Percentiles rank a stretch among this genome's conserved stretches.
Conservation (phyloP, 768 basidiomycete species). For the Mycena capillaripes region DNA sequence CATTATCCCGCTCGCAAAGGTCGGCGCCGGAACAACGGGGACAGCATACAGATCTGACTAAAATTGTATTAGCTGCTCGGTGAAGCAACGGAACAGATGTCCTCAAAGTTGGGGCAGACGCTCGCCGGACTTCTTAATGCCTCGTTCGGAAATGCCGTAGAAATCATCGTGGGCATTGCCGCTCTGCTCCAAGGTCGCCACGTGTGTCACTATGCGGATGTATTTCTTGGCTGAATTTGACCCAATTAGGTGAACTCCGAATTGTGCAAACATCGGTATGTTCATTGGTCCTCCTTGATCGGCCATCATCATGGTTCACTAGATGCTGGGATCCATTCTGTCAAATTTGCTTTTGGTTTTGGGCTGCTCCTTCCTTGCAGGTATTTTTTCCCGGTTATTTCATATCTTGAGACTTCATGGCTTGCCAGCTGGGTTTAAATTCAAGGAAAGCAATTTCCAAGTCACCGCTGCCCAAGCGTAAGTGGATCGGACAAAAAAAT, state of each 20-base stretch:
- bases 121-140: conserved; percentile 91
- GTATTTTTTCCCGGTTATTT: conserved; percentile 48
- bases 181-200: conserved; percentile 80
- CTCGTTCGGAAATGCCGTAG: conserved; percentile 86
- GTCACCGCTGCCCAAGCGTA: conserved; percentile 91
- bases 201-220: background rate
- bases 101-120: conserved; percentile 84
- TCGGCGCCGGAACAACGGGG: conserved; percentile 46
- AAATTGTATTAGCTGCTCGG: conserved; percentile 71
- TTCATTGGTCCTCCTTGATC: background rate
- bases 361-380: conserved; percentile 91
- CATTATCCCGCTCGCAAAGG: conserved; percentile 91
- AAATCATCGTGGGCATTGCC: conserved; percentile 91
- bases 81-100: conserved; percentile 87
- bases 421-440: conserved; percentile 72
- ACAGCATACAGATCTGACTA: conserved; percentile 17
- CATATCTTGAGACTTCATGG: conserved; percentile 6
- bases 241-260: conserved; percentile 74
- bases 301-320: conserved; percentile 3
- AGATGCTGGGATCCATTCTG: conserved; percentile 93
- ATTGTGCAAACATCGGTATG: conserved; percentile 93
- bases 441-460: conserved; percentile 79
- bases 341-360: conserved; percentile 93
- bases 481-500: conserved; percentile 43
- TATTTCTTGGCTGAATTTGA: conserved; percentile 10